A percentile compares a stretch with the other conserved stretches of the same genome.
Evolutionary conservation across 2,329 filamentous ascomycete genomes (phyloP).

Genomic region (Tolypocladium inflatum): DNA sequence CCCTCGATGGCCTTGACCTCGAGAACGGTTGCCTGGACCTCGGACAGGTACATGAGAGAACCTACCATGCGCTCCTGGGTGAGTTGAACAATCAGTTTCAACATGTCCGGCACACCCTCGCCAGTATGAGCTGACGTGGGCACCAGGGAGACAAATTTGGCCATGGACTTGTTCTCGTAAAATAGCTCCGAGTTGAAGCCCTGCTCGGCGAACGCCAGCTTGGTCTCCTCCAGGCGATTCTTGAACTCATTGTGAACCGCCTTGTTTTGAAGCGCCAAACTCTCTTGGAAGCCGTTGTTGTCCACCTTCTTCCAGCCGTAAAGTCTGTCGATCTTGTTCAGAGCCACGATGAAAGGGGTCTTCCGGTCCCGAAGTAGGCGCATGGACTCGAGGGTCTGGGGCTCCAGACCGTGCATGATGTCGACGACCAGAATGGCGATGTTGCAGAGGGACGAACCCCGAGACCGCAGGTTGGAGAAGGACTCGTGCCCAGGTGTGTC

Average conservation of each 20-base stretch:
- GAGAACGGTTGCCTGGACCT: slow-evolving; percentile 94
- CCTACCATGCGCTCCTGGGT: slow-evolving; percentile 97
- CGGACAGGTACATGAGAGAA: slow-evolving; percentile 95
- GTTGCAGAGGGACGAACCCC: slow-evolving; percentile 97
- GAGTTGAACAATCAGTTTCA: slow-evolving; percentile 85
- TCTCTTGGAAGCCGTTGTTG: slow-evolving; percentile 97
- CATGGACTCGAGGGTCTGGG: slow-evolving; percentile 96
- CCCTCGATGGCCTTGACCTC: slow-evolving; percentile 99
- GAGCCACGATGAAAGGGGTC: slow-evolving; percentile 94
- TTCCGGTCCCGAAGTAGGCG: slow-evolving; percentile 82
- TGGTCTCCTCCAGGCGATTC: slow-evolving; percentile 82
- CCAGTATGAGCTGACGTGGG: slow-evolving; percentile 98
- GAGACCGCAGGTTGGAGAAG: slow-evolving; percentile 94
- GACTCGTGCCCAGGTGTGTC: slow-evolving; percentile 99
- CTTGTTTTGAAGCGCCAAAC: slow-evolving; percentile 80
- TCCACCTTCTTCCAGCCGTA: slow-evolving; percentile 98
- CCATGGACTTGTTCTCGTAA: slow-evolving; percentile 97
- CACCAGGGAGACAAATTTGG: slow-evolving; percentile 86
- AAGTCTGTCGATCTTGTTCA: slow-evolving; percentile 99
- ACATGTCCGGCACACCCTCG: slow-evolving; percentile 96
- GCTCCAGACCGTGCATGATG: slow-evolving; percentile 99
- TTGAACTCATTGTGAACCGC: slow-evolving; percentile 90
- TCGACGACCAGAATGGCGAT: slow-evolving; percentile 98
- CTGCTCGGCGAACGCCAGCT: slow-evolving; percentile 89
- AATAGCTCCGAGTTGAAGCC: slow-evolving; percentile 96